Evolutionary conservation across 2,329 filamentous ascomycete genomes (phyloP), one percentile per base, ranked within the genome.

Genomic region (Fusarium metavorans): DNA sequence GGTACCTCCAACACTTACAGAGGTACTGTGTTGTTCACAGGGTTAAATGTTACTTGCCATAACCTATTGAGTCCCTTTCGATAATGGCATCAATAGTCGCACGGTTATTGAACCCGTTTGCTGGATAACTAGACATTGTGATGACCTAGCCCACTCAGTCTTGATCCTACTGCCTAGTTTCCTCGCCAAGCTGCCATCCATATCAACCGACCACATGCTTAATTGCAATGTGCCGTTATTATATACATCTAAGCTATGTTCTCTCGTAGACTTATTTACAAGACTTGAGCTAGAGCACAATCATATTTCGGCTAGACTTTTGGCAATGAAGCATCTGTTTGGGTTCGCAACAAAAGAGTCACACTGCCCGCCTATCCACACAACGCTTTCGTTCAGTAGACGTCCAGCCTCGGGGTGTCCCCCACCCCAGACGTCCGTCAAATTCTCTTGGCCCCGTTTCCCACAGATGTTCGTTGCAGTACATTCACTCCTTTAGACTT

Each of bases 381-480:
- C 14, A 50, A 30, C 13, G 4, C 23, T n/a, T 18, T 11, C 16
- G 4, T 25, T n/a, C 23, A 14, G 11, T 18, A 9, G 14, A 11
- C 6, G 6, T 23, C 25, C 4, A 50, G 14, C 11, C 43, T 23
- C 6, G 20, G n/a, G 6, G 14, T 25, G 14, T 30, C 45, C 13
- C 14, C 14, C 10, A 6, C n/a, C 13, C 48, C 14, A 16, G 18
- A 8, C 8, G n/a, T 48, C 11, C 20, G 13, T 13, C 23, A 4
- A 7, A 25, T 30, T 4, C 13, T 2, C 13, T n/a, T 10, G 11
- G 3, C 11, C 14, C 4, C 4, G 2, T 4, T 30, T n/a, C 4
- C 18, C 16, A 10, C 8, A 13, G 10, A 30, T 25, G 25, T 10
- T 2, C 16, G 8, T 30, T 4, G 11, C 11, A 23, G 41, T 23